These are phyloP conservation scores for Macrolepiota fuliginosa DNA, from an alignment of 768 basidiomycete species.

Conservation along the genomic window DNA sequence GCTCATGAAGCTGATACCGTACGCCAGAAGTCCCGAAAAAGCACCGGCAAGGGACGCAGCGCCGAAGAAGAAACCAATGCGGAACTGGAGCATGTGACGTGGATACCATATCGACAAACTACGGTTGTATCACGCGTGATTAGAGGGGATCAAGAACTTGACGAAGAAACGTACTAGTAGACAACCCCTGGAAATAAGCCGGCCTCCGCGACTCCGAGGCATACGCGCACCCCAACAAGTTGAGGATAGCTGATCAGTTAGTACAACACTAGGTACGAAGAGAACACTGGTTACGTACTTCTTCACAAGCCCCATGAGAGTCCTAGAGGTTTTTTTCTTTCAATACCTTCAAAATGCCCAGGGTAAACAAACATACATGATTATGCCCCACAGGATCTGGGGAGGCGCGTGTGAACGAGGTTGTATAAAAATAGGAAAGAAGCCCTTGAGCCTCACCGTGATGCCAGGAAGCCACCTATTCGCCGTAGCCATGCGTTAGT, in stretches of 20 bases:
- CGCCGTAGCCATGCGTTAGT: not conserved
- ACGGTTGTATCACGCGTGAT: not conserved
- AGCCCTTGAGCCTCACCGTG: conserved; percentile 35
- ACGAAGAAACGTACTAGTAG: conserved; percentile 52
- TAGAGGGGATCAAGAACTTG: not conserved
- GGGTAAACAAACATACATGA: conserved; percentile 42
- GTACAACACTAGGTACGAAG: not conserved
- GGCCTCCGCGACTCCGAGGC: conserved; percentile 66
- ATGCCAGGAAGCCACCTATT: conserved; percentile 64
- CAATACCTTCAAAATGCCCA: not conserved
- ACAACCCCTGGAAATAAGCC: conserved; percentile 73
- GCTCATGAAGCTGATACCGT: conserved; percentile 51
- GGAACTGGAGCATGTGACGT: conserved; percentile 54
- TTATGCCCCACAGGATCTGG: conserved; percentile 61
- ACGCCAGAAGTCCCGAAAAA: conserved; percentile 60
- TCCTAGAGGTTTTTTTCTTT: conserved; percentile 33
- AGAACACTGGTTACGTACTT: conserved; percentile 33
- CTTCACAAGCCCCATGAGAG: conserved; percentile 65
- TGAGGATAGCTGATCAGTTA: conserved; percentile 49
- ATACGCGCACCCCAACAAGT: conserved; percentile 54
- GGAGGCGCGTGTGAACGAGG: not conserved
- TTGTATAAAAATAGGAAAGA: conserved; percentile 15
- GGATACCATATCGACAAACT: conserved; percentile 72
- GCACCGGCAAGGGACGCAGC: conserved; percentile 64
- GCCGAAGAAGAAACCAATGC: conserved; percentile 63